Evolutionary conservation across 306 rosid species (phyloP).

Genomic region (Medicago arabica): DNA sequence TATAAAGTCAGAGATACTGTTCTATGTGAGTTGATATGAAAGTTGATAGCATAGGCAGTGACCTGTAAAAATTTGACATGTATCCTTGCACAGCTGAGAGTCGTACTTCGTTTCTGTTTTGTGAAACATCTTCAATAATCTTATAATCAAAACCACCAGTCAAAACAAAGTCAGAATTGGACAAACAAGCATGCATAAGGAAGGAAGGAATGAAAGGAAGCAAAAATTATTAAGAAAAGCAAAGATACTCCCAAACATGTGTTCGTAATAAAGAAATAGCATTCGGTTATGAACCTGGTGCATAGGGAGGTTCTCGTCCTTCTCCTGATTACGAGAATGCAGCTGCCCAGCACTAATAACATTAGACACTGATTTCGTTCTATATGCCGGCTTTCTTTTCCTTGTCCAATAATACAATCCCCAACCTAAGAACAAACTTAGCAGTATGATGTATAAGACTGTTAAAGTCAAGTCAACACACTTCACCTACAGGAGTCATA

Average conservation of each 20-base stretch:
- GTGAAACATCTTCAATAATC: slow-evolving; percentile 77
- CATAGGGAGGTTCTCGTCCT: slow-evolving; percentile 78
- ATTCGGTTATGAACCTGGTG: slow-evolving; percentile 74
- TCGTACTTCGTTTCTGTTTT: slow-evolving; percentile 57
- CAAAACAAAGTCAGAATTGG: slow-evolving; percentile 31
- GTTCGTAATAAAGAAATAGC: slow-evolving; percentile 26
- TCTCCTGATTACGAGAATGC: slow-evolving; percentile 62
- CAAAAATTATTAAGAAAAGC: slow-evolving; percentile 23
- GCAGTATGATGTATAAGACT: slow-evolving; percentile 68
- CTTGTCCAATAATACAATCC: slow-evolving; percentile 63
- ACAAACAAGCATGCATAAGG: slow-evolving; percentile 33
- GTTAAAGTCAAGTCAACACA: slow-evolving; percentile 77
- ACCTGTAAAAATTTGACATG: slow-evolving; percentile 87
- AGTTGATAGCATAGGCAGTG: slow-evolving; percentile 40
- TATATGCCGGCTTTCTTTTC: slow-evolving; percentile 59
- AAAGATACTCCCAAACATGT: slow-evolving; percentile 34
- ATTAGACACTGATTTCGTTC: slow-evolving; percentile 61
- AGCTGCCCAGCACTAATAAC: slow-evolving; percentile 52
- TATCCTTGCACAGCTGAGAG: slow-evolving; percentile 93
- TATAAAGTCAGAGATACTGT: slow-evolving; percentile 50
- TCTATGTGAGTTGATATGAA: slow-evolving; percentile 34
- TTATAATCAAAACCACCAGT: slow-evolving; percentile 44
- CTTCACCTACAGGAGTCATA: slow-evolving; percentile 70
- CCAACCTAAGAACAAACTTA: slow-evolving; percentile 83
- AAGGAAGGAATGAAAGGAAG: slow-evolving; percentile 36